Base-by-base conservation (phyloP, 768 basidiomycete species). In the Kwoniella shandongensis region DNA sequence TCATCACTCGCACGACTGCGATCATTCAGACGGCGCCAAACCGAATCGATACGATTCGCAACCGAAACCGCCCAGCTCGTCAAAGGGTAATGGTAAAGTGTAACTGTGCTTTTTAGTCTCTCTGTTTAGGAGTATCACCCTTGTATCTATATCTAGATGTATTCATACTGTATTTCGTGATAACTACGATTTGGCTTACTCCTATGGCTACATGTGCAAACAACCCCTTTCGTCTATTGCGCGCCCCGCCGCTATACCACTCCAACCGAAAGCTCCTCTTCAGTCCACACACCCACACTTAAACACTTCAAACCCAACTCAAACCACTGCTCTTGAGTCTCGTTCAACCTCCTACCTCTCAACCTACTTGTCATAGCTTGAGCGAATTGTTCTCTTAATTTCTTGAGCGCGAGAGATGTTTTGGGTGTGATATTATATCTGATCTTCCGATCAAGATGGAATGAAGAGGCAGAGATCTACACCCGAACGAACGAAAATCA, bases 381-480 rank as follows among this genome's bases (percentile, higher is more conserved):
- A 17, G 75, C 77, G 44, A 94, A 76, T 49, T 86, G 84, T 20
- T 78, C 79, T 22, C 92, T 86, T 30, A 98, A 80, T 54, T 83
- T 74, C 74, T 93, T 92, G 65, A 97, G 80, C 3, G 91, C 91
- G 44, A 91, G 71, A 54, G 84, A 85, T 0, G 86, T 79, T 78
- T 87, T 91, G 1, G 89, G 84, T 1, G 83, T 64, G 13, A 88
- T 73, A 35, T 80, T 82, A 74, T 86, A 89, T 64, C 82, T 85
- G 77, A 92, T 81, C 78, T 91, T 96, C 52, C 89, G 86, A 76
- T 98, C 94, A 56, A 97, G 81, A 48, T 83, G 80, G 10, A 84
- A 80, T n/a, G 82, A 81, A 51, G 86, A 81, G 0, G 92, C 85
- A 35, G 84, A 78, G 25, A 88, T 79, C 93, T 97, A 63, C 22